Conservation (phyloP, 1,139 yeast genomes). For the Pichia inconspicua region DNA sequence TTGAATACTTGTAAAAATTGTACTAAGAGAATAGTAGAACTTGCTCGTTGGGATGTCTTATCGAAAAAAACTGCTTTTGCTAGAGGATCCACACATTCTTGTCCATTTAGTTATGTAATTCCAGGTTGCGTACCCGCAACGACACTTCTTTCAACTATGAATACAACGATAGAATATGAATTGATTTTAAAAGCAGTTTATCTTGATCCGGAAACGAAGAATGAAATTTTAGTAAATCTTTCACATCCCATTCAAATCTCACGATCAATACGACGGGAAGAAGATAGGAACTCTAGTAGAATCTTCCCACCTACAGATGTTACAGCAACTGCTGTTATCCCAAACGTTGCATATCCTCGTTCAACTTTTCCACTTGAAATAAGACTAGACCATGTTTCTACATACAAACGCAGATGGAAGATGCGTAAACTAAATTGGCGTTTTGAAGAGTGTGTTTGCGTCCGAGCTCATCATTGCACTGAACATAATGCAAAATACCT, state of each 20-base stretch:
- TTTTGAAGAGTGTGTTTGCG: constrained; percentile 71
- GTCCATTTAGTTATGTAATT: constrained; percentile 86
- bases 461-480: constrained; percentile 51
- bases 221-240: constrained; percentile 33
- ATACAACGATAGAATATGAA: constrained; percentile 60
- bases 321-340: constrained; percentile 77
- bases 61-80: constrained; percentile 46
- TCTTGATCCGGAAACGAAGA: constrained; percentile 18
- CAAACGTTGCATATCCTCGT: constrained; percentile 84
- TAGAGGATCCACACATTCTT: constrained; percentile 62
- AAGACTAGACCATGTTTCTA: constrained; percentile 68
- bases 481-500: constrained; percentile 45
- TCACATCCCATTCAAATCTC: constrained; percentile 67
- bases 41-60: constrained; percentile 88
- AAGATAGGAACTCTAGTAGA: constrained; percentile 78
- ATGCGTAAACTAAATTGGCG: constrained; percentile 87
- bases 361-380: constrained; percentile 78
- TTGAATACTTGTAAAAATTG: constrained; percentile 54
- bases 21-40: constrained; percentile 41
- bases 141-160: constrained; percentile 45
- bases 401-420: constrained; percentile 68
- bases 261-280: constrained; percentile 72
- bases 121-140: constrained; percentile 92
- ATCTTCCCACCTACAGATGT: constrained; percentile 95
- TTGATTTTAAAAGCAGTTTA: constrained; percentile 51